A percentile compares a stretch with the other conserved stretches of the same genome.
phyloP scores from a whole-genome alignment of 495 filamentous ascomycete genomes.

The Talaromyces wortmannii region DNA sequence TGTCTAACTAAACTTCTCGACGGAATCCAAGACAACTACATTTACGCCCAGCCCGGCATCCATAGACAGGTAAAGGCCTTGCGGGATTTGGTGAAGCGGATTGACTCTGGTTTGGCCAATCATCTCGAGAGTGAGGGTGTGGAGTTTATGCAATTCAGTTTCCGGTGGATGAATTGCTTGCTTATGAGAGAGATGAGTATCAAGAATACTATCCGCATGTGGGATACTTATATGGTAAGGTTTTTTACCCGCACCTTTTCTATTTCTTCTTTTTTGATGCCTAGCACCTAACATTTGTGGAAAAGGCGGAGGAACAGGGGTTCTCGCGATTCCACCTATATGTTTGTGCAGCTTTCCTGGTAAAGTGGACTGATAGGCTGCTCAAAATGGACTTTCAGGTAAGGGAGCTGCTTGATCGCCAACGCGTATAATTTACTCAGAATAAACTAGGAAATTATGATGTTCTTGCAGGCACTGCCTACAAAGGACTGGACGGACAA shows the following conservation, averaged over 20 bases:
- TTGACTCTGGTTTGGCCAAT: conserved; percentile 76
- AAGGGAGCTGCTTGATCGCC: conserved; percentile 5
- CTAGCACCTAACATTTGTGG: neutral
- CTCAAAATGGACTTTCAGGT: conserved; percentile 93
- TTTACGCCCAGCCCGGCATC: conserved; percentile 93
- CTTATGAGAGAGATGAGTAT: conserved; percentile 97
- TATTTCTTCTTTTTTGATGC: neutral
- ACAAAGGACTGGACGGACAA: conserved; percentile 97
- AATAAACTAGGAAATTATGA: conserved; percentile 78
- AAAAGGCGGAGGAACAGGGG: conserved; percentile 90
- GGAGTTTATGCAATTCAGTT: conserved; percentile 98
- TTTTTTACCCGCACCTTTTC: neutral
- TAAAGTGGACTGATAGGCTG: conserved; percentile 94
- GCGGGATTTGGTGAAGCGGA: conserved; percentile 81
- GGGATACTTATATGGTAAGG: conserved; percentile 95
- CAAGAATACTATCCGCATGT: conserved; percentile 95
- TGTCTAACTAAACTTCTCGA: conserved; percentile 94
- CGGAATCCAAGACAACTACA: conserved; percentile 98
- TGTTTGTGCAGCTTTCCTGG: conserved; percentile 96
- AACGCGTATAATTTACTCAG: neutral
- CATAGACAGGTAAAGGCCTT: conserved; percentile 86
- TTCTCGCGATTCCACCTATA: conserved; percentile 98
- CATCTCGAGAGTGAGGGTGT: conserved; percentile 86
- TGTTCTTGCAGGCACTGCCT: conserved; percentile 93
- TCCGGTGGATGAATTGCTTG: conserved; percentile 99